These are phyloP conservation scores for Colletotrichum spinosum DNA, from an alignment of 2,329 filamentous ascomycete species.

Conservation along the genomic window DNA sequence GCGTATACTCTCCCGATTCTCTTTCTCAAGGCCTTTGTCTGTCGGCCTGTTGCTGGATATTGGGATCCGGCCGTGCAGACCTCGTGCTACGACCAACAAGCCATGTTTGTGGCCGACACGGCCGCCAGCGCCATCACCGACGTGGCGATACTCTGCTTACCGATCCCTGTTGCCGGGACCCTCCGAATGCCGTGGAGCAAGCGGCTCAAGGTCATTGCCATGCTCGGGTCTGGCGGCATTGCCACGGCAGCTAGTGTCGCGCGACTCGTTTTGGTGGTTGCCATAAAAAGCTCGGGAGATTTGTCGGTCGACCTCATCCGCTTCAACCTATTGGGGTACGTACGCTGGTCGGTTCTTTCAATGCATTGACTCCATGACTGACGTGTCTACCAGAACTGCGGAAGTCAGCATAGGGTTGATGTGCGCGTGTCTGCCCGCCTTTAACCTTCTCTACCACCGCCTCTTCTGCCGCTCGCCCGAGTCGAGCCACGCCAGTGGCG, in stretches of 20 bases:
- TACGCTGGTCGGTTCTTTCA: too few species aligned
- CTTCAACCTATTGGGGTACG: background rate
- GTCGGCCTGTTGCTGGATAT: slow-evolving; percentile 53
- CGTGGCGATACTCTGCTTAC: slow-evolving; percentile 44
- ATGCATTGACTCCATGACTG: too few species aligned
- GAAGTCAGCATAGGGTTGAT: slow-evolving; percentile 45
- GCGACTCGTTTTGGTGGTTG: slow-evolving; percentile 42
- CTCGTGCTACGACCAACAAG: slow-evolving; percentile 49
- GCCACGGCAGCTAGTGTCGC: slow-evolving; percentile 46
- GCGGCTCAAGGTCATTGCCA: slow-evolving; percentile 44
- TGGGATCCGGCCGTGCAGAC: slow-evolving; percentile 46
- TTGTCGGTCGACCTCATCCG: background rate
- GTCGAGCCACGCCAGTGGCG: background rate
- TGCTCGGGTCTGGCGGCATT: slow-evolving; percentile 45
- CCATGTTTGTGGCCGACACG: slow-evolving; percentile 46
- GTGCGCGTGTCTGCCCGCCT: slow-evolving; percentile 45
- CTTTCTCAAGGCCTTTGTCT: slow-evolving; percentile 39
- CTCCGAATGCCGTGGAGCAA: slow-evolving; percentile 45
- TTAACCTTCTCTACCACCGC: slow-evolving; percentile 26
- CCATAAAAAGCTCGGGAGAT: slow-evolving; percentile 36
- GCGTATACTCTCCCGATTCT: slow-evolving; percentile 56
- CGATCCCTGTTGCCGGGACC: slow-evolving; percentile 47
- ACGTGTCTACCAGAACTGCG: slow-evolving; percentile 46
- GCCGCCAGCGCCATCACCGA: slow-evolving; percentile 47
- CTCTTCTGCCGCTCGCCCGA: background rate